A percentile compares a stretch with the other conserved stretches of the same genome.
Conservation (phyloP, 2,329 filamentous ascomycete genomes). For the Corniculantispora saksenae region DNA sequence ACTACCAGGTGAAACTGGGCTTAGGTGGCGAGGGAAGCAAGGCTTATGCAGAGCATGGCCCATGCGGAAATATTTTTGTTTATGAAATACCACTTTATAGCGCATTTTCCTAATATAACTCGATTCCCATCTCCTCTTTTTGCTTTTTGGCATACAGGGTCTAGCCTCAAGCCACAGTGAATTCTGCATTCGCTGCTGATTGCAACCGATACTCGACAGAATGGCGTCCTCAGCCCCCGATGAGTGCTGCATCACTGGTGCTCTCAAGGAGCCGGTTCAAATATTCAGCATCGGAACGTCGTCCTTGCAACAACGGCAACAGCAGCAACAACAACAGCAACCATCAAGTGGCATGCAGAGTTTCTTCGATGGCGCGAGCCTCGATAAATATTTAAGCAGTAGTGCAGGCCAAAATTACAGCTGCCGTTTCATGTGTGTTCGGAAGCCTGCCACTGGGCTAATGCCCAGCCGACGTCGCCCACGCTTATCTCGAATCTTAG, state of each 20-base stretch:
- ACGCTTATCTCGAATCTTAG: constrained; percentile 19
- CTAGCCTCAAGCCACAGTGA: too few relatives aligned
- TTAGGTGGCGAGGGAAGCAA: not conserved
- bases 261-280: constrained; percentile 21
- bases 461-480: not conserved
- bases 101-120: not conserved
- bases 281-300: not conserved
- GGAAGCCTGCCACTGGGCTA: not conserved
- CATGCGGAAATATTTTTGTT: not conserved
- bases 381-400: not conserved
- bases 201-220: not conserved
- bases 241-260: constrained; percentile 26
- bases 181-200: not conserved
- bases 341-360: not conserved
- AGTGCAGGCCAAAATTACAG: not conserved
- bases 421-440: constrained; percentile 20
- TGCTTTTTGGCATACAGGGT: not conserved
- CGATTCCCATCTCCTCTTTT: not conserved
- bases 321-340: not conserved
- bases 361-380: not conserved
- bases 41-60: not conserved
- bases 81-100: not conserved
- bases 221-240: constrained; percentile 5
- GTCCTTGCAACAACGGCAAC: too few relatives aligned
- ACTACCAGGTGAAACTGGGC: not conserved